phyloP scores from a whole-genome alignment of 129 eudicot genomes.

The Logfia minima region DNA sequence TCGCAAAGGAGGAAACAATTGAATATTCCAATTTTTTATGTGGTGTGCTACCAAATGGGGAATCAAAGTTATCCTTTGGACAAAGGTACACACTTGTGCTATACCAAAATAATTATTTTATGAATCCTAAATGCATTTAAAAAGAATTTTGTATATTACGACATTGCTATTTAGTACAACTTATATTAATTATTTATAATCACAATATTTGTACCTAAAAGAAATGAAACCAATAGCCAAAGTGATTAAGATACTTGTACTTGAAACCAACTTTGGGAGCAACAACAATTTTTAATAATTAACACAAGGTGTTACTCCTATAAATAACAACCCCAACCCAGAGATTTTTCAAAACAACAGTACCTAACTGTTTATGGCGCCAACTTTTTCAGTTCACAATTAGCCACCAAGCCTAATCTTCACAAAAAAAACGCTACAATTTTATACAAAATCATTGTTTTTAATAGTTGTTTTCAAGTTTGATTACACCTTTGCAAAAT shows the following conservation, averaged over 20 bases:
- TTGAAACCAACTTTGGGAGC: too few species aligned
- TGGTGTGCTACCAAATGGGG: slow-evolving; percentile 29
- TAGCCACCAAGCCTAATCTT: neutral
- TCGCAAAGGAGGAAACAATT: slow-evolving; percentile 13
- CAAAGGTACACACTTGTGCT: slow-evolving; percentile 29
- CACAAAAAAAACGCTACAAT: neutral
- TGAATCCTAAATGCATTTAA: neutral
- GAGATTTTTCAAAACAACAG: slow-evolving; percentile 16
- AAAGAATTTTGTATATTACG: neutral
- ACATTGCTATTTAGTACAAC: neutral
- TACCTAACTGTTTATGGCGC: slow-evolving; percentile 20
- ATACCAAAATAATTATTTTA: slow-evolving; percentile 11
- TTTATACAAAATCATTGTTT: neutral
- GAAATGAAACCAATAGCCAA: neutral
- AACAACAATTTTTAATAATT: slow-evolving; percentile 12
- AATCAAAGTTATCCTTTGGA: slow-evolving; percentile 44
- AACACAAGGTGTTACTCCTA: neutral
- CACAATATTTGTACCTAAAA: neutral
- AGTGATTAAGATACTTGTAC: neutral
- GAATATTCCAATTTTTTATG: slow-evolving; percentile 26
- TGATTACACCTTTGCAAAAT: slow-evolving; percentile 24
- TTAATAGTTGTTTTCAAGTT: neutral
- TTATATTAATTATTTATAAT: neutral
- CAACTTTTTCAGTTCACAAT: neutral
- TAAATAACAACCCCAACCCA: slow-evolving; percentile 14